Evolutionary conservation across 306 rosid species (phyloP).

Genomic region (Lupinus albus): DNA sequence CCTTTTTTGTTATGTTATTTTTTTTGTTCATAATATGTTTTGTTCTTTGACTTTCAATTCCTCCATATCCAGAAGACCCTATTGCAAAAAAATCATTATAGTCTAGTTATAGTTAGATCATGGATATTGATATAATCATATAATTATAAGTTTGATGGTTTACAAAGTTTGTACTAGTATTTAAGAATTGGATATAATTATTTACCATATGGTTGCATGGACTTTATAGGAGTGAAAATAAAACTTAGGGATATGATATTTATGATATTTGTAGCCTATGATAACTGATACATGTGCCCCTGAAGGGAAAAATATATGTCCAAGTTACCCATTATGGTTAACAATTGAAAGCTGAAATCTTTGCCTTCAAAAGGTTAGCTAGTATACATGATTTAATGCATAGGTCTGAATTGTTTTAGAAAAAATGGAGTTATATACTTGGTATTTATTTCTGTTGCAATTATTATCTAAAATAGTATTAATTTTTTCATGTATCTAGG

Average conservation of each 20-base stretch:
- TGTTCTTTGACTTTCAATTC: constrained; percentile 12
- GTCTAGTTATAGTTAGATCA: not conserved
- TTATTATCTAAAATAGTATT: constrained; percentile 17
- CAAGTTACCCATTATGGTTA: constrained; percentile 21
- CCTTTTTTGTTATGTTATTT: constrained; percentile 2
- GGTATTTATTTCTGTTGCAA: not conserved
- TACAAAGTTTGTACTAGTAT: constrained; percentile 39
- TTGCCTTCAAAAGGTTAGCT: constrained; percentile 30
- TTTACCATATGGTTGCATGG: constrained; percentile 23
- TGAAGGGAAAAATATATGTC: not conserved
- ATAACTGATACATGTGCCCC: not conserved
- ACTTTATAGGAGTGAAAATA: constrained; percentile 18
- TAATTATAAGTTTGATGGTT: constrained; percentile 12
- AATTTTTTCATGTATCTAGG: not conserved
- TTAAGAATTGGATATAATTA: constrained; percentile 25
- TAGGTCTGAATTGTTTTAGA: constrained; percentile 8
- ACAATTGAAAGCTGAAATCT: constrained; percentile 29
- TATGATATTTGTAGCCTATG: not conserved
- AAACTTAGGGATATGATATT: constrained; percentile 4
- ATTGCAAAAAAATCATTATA: not conserved
- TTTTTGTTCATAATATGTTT: constrained; percentile 14
- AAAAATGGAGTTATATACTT: not conserved
- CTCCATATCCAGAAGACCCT: not conserved
- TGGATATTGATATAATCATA: not conserved
- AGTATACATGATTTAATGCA: not conserved